Base-by-base conservation (phyloP, 2,329 filamentous ascomycete genomes). In the Sclerotinia minor region DNA sequence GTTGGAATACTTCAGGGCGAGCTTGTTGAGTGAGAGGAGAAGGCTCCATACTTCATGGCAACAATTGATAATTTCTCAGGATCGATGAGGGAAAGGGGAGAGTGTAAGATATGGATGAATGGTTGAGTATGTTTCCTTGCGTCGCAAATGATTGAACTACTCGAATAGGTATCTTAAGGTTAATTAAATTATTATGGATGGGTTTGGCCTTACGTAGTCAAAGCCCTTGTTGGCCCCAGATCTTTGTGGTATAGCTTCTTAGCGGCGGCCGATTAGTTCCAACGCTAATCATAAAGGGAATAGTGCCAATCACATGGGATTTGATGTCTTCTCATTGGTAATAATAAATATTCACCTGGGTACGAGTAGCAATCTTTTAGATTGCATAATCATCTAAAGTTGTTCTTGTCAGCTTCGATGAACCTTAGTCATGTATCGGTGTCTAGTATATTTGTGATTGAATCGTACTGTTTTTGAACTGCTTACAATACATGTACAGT, bases 21-120 rank as follows among this genome's bases (percentile, higher is more conserved):
- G 88, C 87, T 84, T 97, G 93, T 80, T 96, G 93, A 68, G 94
- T 97, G 77, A 99, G 86, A 72, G 95, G 95, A 78, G 94, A 98
- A 75, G 89, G 85, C 82, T 96, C 92, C 92, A 96, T 96, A 67
- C 67, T 74, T 73, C 74, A 76, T 76, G 71, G 69, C 71, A 74
- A 68, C 70, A 72, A 64, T 67, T 29, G 35, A 45, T 61, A 38
- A 38, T 49, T 60, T 19, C 44, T 60, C 44, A 17, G 21, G 5
- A 24, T 38, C 15, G 49, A 29, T 17, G 53, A 38, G 17, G 21
- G 4, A 11, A 44, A 60, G 49, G 41, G 32, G 57, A 21, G 57
- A 32, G 26, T 3, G 3, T 26, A 8, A 26, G 26, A 29, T 21
- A 45, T 29, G 55, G 9, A 41, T 21, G 17, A 19, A 19, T 38